These are phyloP conservation scores for Fraxinus sp. DNA, from an alignment of 305 asterid species.

Conservation along the genomic window DNA sequence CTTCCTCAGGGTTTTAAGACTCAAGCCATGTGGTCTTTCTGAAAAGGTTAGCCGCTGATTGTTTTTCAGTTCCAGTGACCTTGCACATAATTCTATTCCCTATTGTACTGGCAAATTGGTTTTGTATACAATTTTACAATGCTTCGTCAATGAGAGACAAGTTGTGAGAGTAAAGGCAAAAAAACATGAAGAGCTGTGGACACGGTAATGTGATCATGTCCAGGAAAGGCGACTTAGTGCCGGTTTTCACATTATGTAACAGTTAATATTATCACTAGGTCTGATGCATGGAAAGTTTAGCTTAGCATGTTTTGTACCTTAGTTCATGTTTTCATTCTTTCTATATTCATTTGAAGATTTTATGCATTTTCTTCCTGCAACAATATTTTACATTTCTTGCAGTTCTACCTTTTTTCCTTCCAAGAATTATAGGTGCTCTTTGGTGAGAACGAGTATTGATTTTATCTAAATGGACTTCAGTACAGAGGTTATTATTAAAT, in stretches of 20 bases:
- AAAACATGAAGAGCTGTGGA: not conserved
- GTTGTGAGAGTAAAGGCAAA: not conserved
- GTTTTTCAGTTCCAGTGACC: not conserved
- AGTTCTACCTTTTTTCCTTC: not conserved
- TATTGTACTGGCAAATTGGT: not conserved
- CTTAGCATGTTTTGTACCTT: not conserved
- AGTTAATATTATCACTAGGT: not conserved
- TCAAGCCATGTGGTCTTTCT: conserved; percentile 71
- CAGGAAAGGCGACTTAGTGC: not conserved
- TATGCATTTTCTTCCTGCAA: not conserved
- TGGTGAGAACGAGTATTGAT: not conserved
- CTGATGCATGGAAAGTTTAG: not conserved
- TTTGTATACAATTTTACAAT: not conserved
- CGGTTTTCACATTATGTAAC: not conserved
- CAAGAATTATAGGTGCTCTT: not conserved
- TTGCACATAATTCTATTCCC: not conserved
- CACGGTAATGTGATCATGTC: not conserved
- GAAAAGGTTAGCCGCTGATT: conserved; percentile 55
- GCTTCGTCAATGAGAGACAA: not conserved
- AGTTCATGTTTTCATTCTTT: not conserved
- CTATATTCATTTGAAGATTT: not conserved
- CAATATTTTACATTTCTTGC: not conserved
- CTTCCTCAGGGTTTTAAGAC: conserved; percentile 64
- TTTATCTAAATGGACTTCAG: not conserved
- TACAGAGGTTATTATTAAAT: not conserved